phyloP scores from a whole-genome alignment of 1,139 yeast genomes.

The Zygotorulaspora mrakii region DNA sequence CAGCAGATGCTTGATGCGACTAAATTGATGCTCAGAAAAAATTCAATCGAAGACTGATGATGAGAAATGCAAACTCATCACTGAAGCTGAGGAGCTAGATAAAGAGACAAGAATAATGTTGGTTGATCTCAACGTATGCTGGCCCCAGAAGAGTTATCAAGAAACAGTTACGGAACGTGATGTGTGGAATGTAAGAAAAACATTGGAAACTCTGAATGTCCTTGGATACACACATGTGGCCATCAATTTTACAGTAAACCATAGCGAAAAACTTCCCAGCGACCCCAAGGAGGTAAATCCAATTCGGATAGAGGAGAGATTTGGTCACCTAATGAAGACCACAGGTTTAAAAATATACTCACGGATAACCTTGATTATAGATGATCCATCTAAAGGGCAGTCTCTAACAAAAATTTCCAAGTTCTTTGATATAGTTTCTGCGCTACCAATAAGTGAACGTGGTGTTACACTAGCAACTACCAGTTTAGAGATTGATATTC shows the following conservation, averaged over 20 bases:
- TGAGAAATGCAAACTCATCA: too few relatives aligned
- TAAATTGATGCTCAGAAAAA: not conserved
- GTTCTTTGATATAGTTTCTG: constrained; percentile 74
- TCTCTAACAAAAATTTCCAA: constrained; percentile 58
- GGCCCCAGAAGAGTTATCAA: constrained; percentile 61
- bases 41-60: not conserved
- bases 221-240: constrained; percentile 75
- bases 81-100: not conserved
- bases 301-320: constrained; percentile 27
- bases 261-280: constrained; percentile 54
- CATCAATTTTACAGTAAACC: constrained; percentile 59
- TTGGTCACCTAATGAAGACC: constrained; percentile 29
- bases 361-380: constrained; percentile 69
- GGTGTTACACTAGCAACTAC: constrained; percentile 70
- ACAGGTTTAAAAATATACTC: constrained; percentile 57
- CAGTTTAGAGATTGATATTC: constrained; percentile 63
- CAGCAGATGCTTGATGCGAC: not conserved
- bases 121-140: constrained; percentile 75
- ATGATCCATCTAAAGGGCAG: constrained; percentile 76
- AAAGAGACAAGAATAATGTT: constrained; percentile 38
- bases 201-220: constrained; percentile 52
- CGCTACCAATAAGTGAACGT: constrained; percentile 75
- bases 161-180: constrained; percentile 43
- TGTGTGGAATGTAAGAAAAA: constrained; percentile 44
- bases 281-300: constrained; percentile 31